Evolutionary conservation across 2,329 filamentous ascomycete genomes (phyloP).

Genomic region (Nemania bipapillata): DNA sequence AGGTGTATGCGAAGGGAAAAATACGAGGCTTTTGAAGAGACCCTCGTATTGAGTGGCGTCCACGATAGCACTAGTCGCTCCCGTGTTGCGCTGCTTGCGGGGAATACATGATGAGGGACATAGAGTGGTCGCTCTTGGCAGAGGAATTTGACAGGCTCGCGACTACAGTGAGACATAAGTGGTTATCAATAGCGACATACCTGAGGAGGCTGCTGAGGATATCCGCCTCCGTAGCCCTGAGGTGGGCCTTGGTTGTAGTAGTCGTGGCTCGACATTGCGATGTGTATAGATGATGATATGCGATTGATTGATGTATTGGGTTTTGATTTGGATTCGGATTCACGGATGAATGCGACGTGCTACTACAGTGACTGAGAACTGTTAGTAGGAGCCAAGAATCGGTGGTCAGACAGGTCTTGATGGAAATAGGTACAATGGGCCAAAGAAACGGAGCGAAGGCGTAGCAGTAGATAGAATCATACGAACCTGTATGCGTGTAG

Average conservation of each 20-base stretch:
- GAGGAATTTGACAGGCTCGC: slow-evolving; percentile 18
- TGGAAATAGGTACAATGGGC: not conserved
- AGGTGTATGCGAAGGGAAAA: not conserved
- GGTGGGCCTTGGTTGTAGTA: slow-evolving; percentile 52
- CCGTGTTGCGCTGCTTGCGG: slow-evolving; percentile 3
- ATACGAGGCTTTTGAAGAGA: slow-evolving; percentile 4
- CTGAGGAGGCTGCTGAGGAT: slow-evolving; percentile 58
- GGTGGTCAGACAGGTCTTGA: not conserved
- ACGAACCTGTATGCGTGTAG: slow-evolving; percentile 16
- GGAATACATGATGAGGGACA: slow-evolving; percentile 20
- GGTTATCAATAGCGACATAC: slow-evolving; percentile 49
- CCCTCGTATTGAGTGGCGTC: not conserved
- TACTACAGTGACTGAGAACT: slow-evolving; percentile 1
- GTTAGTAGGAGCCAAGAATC: slow-evolving; percentile 19
- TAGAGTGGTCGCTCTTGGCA: slow-evolving; percentile 21
- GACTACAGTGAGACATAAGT: slow-evolving; percentile 23
- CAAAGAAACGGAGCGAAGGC: not conserved
- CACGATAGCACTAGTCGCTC: not conserved
- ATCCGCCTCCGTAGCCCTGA: slow-evolving; percentile 48
- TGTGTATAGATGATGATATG: slow-evolving; percentile 20
- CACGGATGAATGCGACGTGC: slow-evolving; percentile 1
- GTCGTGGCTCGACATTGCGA: slow-evolving; percentile 49
- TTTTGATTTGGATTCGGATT: slow-evolving; percentile 5
- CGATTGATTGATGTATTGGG: slow-evolving; percentile 5
- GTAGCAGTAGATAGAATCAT: not conserved